Evolutionary conservation across 2,329 filamentous ascomycete genomes (phyloP), one percentile per base, ranked within the genome.

Genomic region (Thyridium curvatum): DNA sequence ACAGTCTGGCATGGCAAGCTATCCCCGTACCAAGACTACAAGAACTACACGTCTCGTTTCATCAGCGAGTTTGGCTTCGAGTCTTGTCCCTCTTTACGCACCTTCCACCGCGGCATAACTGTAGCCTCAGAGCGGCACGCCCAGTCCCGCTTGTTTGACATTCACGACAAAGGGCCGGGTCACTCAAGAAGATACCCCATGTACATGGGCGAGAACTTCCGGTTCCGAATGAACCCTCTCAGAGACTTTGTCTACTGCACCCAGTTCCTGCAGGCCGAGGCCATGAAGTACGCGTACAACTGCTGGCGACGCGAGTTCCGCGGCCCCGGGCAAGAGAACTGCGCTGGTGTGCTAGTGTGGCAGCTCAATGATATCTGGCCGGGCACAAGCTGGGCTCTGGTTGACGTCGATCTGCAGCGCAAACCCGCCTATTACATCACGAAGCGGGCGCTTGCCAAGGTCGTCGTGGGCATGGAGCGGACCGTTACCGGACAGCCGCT

Each of bases 321-420:
- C 53, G 67, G 48, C 10, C 34, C 34, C 3, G 77, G 34, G 6
- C 9, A 14, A 29, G 34, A 35, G 34, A 29, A 58, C 69, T 84
- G 80, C 49, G 77, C 77, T 35, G 80, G 80, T n/a, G 77, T 76
- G 12, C 58, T 84, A 32, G 75, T 83, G 5, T 84, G 80, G 80
- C 80, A 84, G 59, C 62, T 84, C 37, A 84, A 84, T 49, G 80
- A 84, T 56, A 82, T 77, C 58, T 84, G 78, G 77, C 79, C 79
- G 2, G 77, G 73, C 14, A 79, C 75, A 37, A 78, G 72, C 21
- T 84, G 80, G 80, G 66, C 79, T 0, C 69, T 84, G 31, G 75
- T 80, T 13, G 79, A 84, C 10, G 21, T 26, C 6, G 21, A 26
- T 26, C 21, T 26, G 21, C 21, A 26, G 21, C 21, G 21, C 21